These are phyloP conservation scores for Macrophomina pseudophaseolina DNA, from an alignment of 2,329 filamentous ascomycete genomes.

Conservation along the genomic window DNA sequence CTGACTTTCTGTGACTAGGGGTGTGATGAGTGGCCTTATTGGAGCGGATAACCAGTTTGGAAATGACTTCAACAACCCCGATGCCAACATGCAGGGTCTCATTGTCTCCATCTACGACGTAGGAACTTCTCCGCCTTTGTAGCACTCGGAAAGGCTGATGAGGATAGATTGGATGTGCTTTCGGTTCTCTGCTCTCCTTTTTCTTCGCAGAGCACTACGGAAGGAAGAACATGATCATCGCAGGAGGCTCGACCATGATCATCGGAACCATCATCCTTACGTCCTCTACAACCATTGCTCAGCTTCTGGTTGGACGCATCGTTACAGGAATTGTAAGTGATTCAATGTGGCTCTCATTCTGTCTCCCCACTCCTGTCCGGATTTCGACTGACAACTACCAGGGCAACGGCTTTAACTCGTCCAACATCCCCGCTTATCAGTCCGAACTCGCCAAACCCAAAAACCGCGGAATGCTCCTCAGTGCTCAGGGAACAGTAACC, in stretches of 20 bases:
- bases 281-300: constrained; percentile 42
- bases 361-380: not conserved
- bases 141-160: constrained; percentile 37
- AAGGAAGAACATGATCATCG: constrained; percentile 35
- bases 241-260: constrained; percentile 42
- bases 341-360: not conserved
- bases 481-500: constrained; percentile 55
- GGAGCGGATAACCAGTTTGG: constrained; percentile 50
- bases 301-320: constrained; percentile 48
- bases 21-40: constrained; percentile 42
- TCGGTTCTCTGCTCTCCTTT: constrained; percentile 34
- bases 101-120: constrained; percentile 45
- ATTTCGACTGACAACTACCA: not conserved
- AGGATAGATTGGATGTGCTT: constrained; percentile 36
- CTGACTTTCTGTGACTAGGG: constrained; percentile 27
- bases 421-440: constrained; percentile 48
- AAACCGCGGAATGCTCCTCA: constrained; percentile 55
- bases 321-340: constrained; percentile 46
- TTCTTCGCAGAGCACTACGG: constrained; percentile 36
- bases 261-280: constrained; percentile 46
- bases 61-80: constrained; percentile 44
- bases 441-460: constrained; percentile 43
- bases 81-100: constrained; percentile 44
- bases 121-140: constrained; percentile 33
- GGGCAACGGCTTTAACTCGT: constrained; percentile 40